Base-by-base conservation (phyloP, 805 yeast species). In the Wilhelminamyces savonicus region DNA sequence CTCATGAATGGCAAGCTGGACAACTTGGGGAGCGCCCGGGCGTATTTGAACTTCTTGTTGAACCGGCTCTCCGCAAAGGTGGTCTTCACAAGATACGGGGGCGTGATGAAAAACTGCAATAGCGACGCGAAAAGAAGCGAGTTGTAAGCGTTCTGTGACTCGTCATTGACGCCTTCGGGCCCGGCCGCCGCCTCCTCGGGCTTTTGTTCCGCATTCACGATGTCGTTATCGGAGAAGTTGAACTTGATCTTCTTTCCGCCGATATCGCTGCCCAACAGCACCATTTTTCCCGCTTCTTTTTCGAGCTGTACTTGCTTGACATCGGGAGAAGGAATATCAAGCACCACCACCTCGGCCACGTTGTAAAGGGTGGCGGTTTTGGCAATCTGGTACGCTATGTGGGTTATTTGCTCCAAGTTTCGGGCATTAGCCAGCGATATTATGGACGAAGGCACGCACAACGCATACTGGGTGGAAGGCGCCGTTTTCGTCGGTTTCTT, bases 51-150 rank as follows among this genome's bases (percentile, higher is more conserved):
- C 47, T 74, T 69, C 21, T 59, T 52, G 16, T 53, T 30, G 35
- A 36, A 61, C 47, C 41, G 64, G 57, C 44, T 44, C 37, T 69
- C 65, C 20, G 48, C 47, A 59, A 86, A 84, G 4, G 80, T 66
- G 2, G 78, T 56, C 36, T 78, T 78, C 13, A 78, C 71, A 24
- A 87, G 62, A 48, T 87, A 84, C 28, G 85, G 82, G 2, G 96
- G 95, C 0, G 95, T 86, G 11, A 86, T 76, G 46, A 84, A 84
- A 49, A 62, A 86, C 49, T 85, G 94, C 33, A 87, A 58, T 23
- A 87, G 61, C 1, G 78, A 63, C 1, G 90, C 87, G 31, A 85
- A 66, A 6, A 78, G 46, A 48, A 78, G 54, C 0, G 78, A 58
- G 21, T 64, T 62, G 34, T 44, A 62, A 28, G 53, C 48, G 32